Conservation (phyloP, 1,284 basidiomycete genomes). For the Agaricales sp. region DNA sequence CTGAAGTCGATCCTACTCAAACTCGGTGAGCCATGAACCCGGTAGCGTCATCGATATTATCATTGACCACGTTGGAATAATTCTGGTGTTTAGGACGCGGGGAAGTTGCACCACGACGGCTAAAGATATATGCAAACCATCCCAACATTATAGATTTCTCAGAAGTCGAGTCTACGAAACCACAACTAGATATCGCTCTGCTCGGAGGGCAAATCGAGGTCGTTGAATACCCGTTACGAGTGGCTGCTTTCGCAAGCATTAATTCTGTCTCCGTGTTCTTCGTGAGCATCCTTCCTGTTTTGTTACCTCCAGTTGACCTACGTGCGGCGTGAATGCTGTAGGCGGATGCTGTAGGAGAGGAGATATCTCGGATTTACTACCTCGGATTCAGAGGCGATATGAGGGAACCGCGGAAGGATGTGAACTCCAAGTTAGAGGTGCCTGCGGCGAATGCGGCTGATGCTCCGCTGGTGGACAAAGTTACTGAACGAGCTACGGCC, state of each 20-base stretch:
- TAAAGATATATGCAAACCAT: slow-evolving; percentile 62
- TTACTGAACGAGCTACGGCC: slow-evolving; percentile 44
- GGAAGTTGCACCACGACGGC: slow-evolving; percentile 51
- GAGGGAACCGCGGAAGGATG: slow-evolving; percentile 45
- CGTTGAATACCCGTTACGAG: slow-evolving; percentile 68
- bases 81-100: slow-evolving; percentile 66
- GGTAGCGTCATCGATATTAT: no score
- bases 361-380: slow-evolving; percentile 59
- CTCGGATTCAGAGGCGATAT: slow-evolving; percentile 75
- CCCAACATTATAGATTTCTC: slow-evolving; percentile 66
- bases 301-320: neutral
- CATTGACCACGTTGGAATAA: no score
- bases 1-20: slow-evolving; percentile 65
- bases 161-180: slow-evolving; percentile 54
- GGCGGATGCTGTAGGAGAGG: slow-evolving; percentile 58
- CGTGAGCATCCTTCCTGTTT: slow-evolving; percentile 32
- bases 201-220: slow-evolving; percentile 56
- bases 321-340: slow-evolving; percentile 15
- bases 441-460: slow-evolving; percentile 64
- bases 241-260: slow-evolving; percentile 66
- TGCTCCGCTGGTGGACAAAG: slow-evolving; percentile 48
- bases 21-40: slow-evolving; percentile 36
- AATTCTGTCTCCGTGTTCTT: slow-evolving; percentile 69
- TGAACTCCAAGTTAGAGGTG: slow-evolving; percentile 51
- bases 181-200: slow-evolving; percentile 62